Evolutionary conservation across 768 basidiomycete species (phyloP), one percentile per base, ranked within the genome.

Genomic region (Mycena galericulata): DNA sequence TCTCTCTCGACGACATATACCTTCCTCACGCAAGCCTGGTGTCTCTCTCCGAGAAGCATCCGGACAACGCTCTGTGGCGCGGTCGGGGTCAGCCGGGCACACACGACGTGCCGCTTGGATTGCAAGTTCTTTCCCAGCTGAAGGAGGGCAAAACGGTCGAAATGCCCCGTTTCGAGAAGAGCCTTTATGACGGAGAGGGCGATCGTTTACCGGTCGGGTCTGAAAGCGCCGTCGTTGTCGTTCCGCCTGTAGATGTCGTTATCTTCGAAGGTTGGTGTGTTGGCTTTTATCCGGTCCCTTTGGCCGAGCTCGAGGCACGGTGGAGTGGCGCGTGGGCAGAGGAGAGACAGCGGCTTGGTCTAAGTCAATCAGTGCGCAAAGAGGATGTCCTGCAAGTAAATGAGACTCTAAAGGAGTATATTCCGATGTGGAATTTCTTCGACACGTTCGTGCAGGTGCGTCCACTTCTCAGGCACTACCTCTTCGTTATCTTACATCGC

Each of bases 261-360:
- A 86, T 99, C 54, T 81, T 99, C 54, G 98, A 99, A 81, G 98
- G 98, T 12, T 99, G 98, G 98, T 96, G 92, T 79, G 89, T 93
- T 26, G 97, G 97, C 0, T 98, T 98, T 76, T 84, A 85, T 56
- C 90, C 95, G 1, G 83, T 94, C 8, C 73, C 82, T 0, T 50
- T 71, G 20, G 78, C 82, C 12, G 87, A 88, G 67, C 76, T 95
- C 36, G 83, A 88, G 47, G 75, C 75, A 41, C 81, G 85, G 32
- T 95, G 91, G 87, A 77, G 81, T 43, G 81, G 82, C 2, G 66
- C 73, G 14, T 88, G 86, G 84, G 77, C 71, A 49, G 74, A 77
- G 38, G 83, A 85, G 69, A 74, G 77, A n/a, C 63, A 63, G 65
- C 77, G 71, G 45, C 78, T 87, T 14, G 76, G 78, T 24, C 74